Percentiles rank a stretch among this genome's conserved stretches.
These are phyloP conservation scores for Saccharomycopsis synnaedendra DNA, from an alignment of 805 yeast species.

Conservation along the genomic window DNA sequence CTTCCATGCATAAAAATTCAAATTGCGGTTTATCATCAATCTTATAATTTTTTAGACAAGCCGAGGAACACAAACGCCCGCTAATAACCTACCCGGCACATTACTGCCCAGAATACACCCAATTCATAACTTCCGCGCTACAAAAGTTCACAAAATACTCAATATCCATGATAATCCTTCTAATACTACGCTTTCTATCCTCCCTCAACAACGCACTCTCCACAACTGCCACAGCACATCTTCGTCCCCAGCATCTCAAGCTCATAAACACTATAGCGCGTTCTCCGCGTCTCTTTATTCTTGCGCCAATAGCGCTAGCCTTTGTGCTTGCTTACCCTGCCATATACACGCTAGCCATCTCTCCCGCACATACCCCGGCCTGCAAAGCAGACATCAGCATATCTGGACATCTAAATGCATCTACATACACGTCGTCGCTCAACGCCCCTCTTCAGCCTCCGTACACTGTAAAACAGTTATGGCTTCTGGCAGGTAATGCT, in stretches of 20 bases:
- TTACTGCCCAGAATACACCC: too few species aligned
- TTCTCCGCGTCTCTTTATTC: constrained; percentile 31
- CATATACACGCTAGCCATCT: constrained; percentile 20
- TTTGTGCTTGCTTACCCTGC: constrained; percentile 41
- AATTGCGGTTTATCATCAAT: too few species aligned
- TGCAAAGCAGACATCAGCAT: too few species aligned
- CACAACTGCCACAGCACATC: neutral
- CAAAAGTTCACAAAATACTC: too few species aligned
- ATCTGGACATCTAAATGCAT: too few species aligned
- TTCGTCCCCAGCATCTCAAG: constrained; percentile 17
- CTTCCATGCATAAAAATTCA: too few species aligned
- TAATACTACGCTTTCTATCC: neutral
- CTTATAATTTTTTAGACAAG: too few species aligned
- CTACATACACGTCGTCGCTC: too few species aligned
- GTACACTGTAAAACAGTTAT: neutral
- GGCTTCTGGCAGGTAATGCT: neutral
- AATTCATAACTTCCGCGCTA: too few species aligned
- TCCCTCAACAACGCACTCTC: neutral
- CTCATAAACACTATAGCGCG: constrained; percentile 23
- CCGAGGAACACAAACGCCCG: too few species aligned
- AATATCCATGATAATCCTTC: too few species aligned
- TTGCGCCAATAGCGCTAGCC: constrained; percentile 36
- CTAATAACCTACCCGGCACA: too few species aligned
- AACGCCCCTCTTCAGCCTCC: neutral
- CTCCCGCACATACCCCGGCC: neutral